phyloP scores from a whole-genome alignment of 306 rosid species.

The Cicer pinnatifidum region DNA sequence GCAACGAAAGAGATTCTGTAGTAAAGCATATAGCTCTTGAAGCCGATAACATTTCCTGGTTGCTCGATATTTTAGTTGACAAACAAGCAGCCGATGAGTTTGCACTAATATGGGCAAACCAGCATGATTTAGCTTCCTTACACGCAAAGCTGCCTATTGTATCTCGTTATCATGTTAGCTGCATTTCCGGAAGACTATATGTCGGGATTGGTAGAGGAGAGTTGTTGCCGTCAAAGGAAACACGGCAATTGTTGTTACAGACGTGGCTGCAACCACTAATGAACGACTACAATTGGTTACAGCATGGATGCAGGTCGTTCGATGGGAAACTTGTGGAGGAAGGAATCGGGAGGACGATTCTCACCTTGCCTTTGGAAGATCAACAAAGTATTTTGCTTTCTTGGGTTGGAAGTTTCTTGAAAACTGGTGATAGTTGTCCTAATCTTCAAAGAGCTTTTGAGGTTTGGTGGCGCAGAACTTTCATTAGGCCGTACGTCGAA shows the following conservation, averaged over 20 bases:
- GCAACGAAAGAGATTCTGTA: conserved; percentile 53
- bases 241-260: conserved; percentile 66
- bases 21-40: conserved; percentile 72
- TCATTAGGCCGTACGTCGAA: conserved; percentile 72
- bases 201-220: conserved; percentile 93
- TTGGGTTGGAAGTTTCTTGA: conserved; percentile 87
- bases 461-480: conserved; percentile 98
- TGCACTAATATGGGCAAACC: conserved; percentile 80
- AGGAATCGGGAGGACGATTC: conserved; percentile 95
- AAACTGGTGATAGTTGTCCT: conserved; percentile 91
- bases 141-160: conserved; percentile 63
- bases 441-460: conserved; percentile 95
- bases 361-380: conserved; percentile 91
- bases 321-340: conserved; percentile 93
- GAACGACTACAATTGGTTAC: conserved; percentile 90
- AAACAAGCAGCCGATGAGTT: conserved; percentile 85
- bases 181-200: conserved; percentile 74
- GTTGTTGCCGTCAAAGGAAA: conserved; percentile 76
- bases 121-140: conserved; percentile 75
- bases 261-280: conserved; percentile 96
- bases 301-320: conserved; percentile 84
- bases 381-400: conserved; percentile 91
- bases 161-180: conserved; percentile 78
- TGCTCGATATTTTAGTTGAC: conserved; percentile 83
- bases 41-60: conserved; percentile 88